phyloP scores from a whole-genome alignment of 2,329 filamentous ascomycete genomes.

The Botryosphaeria agaves region DNA sequence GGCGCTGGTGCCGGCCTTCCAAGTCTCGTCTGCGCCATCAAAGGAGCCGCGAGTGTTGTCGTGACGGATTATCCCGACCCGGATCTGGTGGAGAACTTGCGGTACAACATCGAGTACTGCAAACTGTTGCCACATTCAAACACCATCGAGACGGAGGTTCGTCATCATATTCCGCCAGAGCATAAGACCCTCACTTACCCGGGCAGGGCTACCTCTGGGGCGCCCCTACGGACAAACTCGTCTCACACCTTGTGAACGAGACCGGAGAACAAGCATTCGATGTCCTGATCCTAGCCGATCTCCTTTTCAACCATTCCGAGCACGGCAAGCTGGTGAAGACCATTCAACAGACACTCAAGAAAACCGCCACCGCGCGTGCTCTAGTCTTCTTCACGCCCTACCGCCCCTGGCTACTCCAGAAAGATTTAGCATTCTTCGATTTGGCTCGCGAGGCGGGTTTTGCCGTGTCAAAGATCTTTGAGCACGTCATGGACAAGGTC shows the following conservation, averaged over 20 bases:
- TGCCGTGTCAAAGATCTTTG: constrained; percentile 59
- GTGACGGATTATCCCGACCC: constrained; percentile 80
- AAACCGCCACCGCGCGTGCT: constrained; percentile 38
- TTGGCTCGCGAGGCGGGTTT: constrained; percentile 55
- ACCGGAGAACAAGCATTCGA: constrained; percentile 42
- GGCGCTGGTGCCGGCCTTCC: constrained; percentile 79
- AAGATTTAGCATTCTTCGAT: constrained; percentile 78
- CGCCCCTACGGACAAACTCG: constrained; percentile 38
- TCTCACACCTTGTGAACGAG: constrained; percentile 31
- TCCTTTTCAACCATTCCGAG: constrained; percentile 83
- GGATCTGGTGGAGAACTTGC: constrained; percentile 66
- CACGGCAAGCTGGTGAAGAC: constrained; percentile 62
- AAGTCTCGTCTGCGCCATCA: constrained; percentile 56
- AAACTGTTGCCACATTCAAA: constrained; percentile 20
- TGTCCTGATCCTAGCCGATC: constrained; percentile 68
- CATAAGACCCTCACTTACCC: too few species aligned
- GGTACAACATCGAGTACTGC: constrained; percentile 52
- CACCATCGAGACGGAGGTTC: constrained; percentile 20
- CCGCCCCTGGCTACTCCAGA: constrained; percentile 72
- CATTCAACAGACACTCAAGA: constrained; percentile 48
- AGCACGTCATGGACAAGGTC: constrained; percentile 67
- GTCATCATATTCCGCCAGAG: constrained; percentile 28
- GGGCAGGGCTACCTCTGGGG: constrained; percentile 72
- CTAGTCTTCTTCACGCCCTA: constrained; percentile 93
- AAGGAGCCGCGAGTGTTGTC: constrained; percentile 50